Evolutionary conservation across 2,329 filamentous ascomycete species (phyloP).

Genomic region (Davidsoniella eucalypti): DNA sequence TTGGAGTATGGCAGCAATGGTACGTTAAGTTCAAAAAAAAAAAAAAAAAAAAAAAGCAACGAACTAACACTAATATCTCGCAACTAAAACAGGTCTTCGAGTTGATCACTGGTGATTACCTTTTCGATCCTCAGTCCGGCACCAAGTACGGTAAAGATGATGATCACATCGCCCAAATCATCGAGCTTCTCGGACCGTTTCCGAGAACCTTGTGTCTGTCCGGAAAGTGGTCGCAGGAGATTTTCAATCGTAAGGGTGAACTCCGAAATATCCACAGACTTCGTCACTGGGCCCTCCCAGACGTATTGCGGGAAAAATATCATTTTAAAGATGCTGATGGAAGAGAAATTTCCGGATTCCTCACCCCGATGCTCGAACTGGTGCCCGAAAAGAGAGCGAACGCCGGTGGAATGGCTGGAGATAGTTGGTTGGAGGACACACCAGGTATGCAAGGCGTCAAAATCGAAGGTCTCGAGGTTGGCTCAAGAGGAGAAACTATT

Average conservation of each 20-base stretch:
- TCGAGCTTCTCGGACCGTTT: conserved; percentile 86
- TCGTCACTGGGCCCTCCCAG: conserved; percentile 85
- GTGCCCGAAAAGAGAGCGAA: conserved; percentile 80
- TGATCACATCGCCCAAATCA: conserved; percentile 97
- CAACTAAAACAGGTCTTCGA: conserved; percentile 59
- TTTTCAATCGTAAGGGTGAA: conserved; percentile 96
- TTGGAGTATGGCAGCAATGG: conserved; percentile 99
- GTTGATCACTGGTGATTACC: conserved; percentile 92
- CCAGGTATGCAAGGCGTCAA: conserved; percentile 72
- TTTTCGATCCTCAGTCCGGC: conserved; percentile 95
- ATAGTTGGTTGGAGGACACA: conserved; percentile 68
- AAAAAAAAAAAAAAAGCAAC: neutral
- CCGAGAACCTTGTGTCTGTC: conserved; percentile 81
- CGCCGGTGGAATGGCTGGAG: conserved; percentile 84
- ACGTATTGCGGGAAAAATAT: conserved; percentile 91
- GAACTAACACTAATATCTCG: neutral
- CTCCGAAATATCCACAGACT: conserved; percentile 93
- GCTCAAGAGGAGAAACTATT: conserved; percentile 77
- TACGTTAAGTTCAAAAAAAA: conserved; percentile 27
- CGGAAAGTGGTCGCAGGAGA: conserved; percentile 96
- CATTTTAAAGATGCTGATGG: conserved; percentile 77
- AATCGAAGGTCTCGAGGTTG: conserved; percentile 57
- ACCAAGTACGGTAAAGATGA: conserved; percentile 99
- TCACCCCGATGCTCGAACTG: conserved; percentile 82
- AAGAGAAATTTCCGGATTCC: conserved; percentile 61